Base-by-base conservation (phyloP, 768 basidiomycete genomes). In the Xerocomellus intermedius region DNA sequence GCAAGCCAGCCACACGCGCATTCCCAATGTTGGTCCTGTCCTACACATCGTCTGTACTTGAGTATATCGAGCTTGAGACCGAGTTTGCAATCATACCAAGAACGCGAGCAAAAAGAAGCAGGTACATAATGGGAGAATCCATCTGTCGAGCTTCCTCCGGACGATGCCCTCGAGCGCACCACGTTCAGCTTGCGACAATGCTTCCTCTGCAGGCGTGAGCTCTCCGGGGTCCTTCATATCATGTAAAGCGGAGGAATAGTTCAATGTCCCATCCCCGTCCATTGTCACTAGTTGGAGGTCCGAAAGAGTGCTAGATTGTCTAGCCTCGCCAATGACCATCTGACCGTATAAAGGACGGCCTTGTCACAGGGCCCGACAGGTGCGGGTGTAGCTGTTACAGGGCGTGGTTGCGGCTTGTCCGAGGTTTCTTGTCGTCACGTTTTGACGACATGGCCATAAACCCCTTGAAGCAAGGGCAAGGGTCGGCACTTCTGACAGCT, bases 1-100 rank as follows among this genome's bases (percentile, higher is more conserved):
- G 81, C 55, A 87, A 63, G 9, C 85, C 84, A 14, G 81, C 85
- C 2, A 86, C 75, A 17, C 78, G 76, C 24, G 84, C 84, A 61
- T 86, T 86, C 21, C 75, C 80, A 36, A 85, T 75, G 59, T 83
- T 84, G n/a, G 61, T 67, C 42, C 55, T 55, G 32, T 81, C 51
- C 82, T 71, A 43, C 8, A 45, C 22, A 51, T 37, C 6, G n/a
- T 35, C 0, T 8, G 13, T 5, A 38, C n/a, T 21, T 36, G 19
- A 24, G 45, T 0, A 32, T 4, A 22, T 12, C 7, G 13, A 30
- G 37, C 7, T 35, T 19, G 37, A 36, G 36, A 21, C 24, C n/a
- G 17, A 13, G 24, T 12, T 6, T 7, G 7, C 2, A n/a, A 43
- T n/a, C 82, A 55, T 50, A 83, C 82, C 64, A 83, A 56, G 63